Percentiles rank a stretch among this genome's conserved stretches.
phyloP scores from a whole-genome alignment of 1,284 basidiomycete genomes.

The Malassezia obtusa region DNA sequence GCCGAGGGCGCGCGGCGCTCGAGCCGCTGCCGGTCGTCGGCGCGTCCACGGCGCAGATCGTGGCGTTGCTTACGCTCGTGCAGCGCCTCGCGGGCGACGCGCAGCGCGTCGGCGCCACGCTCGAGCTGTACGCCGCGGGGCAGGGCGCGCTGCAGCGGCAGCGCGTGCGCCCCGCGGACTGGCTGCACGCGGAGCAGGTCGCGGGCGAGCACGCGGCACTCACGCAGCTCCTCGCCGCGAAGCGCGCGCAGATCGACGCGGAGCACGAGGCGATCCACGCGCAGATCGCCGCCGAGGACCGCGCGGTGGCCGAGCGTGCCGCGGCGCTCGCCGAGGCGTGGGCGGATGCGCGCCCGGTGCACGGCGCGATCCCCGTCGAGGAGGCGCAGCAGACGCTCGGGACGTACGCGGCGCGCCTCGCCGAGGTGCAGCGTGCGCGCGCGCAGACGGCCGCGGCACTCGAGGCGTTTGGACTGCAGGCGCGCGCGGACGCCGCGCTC shows the following conservation, averaged over 20 bases:
- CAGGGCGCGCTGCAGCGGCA: constrained; percentile 96
- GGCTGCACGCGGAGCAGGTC: constrained; percentile 96
- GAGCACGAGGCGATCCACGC: constrained; percentile 90
- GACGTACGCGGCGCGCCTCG: constrained; percentile 81
- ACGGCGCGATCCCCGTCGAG: constrained; percentile 88
- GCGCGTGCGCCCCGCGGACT: constrained; percentile 87
- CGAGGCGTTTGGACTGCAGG: constrained; percentile 87
- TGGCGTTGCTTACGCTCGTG: constrained; percentile 96
- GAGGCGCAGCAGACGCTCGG: constrained; percentile 90
- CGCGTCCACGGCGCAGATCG: constrained; percentile 77
- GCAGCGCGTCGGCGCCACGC: constrained; percentile 86
- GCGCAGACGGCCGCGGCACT: constrained; percentile 89
- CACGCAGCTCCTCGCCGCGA: constrained; percentile 91
- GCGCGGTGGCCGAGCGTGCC: constrained; percentile 65
- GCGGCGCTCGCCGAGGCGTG: constrained; percentile 75
- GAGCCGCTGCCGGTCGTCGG: constrained; percentile 69
- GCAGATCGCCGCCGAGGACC: constrained; percentile 98
- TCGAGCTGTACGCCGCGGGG: constrained; percentile 77
- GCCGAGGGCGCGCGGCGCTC: constrained; percentile 85
- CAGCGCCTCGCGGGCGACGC: constrained; percentile 96
- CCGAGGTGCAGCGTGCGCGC: constrained; percentile 80
- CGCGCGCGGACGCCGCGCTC: constrained; percentile 76
- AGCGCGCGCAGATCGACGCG: constrained; percentile 96
- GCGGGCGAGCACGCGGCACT: constrained; percentile 96
- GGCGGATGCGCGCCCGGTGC: constrained; percentile 89